These are phyloP conservation scores for Eustoma russellianum DNA, from an alignment of 257 asterid genomes.

Conservation along the genomic window DNA sequence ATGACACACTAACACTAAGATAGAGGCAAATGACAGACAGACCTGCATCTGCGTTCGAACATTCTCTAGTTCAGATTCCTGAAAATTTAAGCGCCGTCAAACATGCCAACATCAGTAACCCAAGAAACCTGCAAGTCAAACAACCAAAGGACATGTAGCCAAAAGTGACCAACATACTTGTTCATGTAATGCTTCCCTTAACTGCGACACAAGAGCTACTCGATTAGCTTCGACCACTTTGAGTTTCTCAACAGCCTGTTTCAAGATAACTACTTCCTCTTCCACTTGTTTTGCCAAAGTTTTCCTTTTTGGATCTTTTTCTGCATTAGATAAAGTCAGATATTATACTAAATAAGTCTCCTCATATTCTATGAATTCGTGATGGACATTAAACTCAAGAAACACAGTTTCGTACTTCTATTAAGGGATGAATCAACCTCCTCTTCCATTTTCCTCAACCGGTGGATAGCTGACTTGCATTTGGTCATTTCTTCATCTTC, in stretches of 20 bases:
- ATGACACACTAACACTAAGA: too few species aligned
- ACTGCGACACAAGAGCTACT: conserved; percentile 52
- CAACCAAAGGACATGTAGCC: background rate
- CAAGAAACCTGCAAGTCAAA: background rate
- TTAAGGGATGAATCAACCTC: conserved; percentile 52
- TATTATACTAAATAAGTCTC: background rate
- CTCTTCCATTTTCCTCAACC: conserved; percentile 66
- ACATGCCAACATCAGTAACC: conserved; percentile 9
- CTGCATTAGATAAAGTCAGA: conserved; percentile 29
- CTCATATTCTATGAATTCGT: background rate
- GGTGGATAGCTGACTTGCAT: conserved; percentile 65
- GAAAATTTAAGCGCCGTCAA: conserved; percentile 9
- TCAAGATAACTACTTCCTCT: conserved; percentile 58
- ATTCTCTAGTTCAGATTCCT: conserved; percentile 94
- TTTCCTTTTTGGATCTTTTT: conserved; percentile 59
- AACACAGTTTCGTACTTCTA: conserved; percentile 36
- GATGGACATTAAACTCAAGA: background rate
- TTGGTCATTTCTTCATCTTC: conserved; percentile 78
- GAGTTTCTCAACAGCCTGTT: conserved; percentile 59
- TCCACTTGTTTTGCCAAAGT: conserved; percentile 55
- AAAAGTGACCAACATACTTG: conserved; percentile 38
- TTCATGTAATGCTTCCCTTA: conserved; percentile 62
- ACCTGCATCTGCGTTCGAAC: conserved; percentile 88
- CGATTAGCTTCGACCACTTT: conserved; percentile 68
- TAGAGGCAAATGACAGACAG: background rate